phyloP scores from a whole-genome alignment of 2,329 filamentous ascomycete genomes.

The Colletotrichum plurivorum region DNA sequence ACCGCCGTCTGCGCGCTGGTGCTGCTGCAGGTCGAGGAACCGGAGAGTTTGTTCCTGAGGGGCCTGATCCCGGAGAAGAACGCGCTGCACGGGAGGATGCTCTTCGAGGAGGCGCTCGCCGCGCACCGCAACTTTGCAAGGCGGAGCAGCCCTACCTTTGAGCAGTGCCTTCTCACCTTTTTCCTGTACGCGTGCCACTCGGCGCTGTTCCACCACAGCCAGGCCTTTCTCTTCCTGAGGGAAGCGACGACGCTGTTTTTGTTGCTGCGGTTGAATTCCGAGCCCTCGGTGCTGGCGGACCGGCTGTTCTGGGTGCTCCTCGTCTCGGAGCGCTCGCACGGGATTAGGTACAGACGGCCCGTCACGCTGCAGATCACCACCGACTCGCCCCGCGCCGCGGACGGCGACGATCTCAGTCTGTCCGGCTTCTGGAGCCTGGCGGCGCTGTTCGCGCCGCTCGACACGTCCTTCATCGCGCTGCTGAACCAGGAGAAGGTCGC shows the following conservation, averaged over 20 bases:
- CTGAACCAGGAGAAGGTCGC: slow-evolving; percentile 55
- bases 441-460: slow-evolving; percentile 57
- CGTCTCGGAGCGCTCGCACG: slow-evolving; percentile 60
- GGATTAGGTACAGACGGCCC: slow-evolving; percentile 59
- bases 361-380: slow-evolving; percentile 59
- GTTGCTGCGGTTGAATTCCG: slow-evolving; percentile 49
- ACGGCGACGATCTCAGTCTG: slow-evolving; percentile 46
- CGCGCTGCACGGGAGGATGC: slow-evolving; percentile 52
- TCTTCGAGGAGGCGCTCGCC: slow-evolving; percentile 54
- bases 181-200: slow-evolving; percentile 62
- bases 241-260: slow-evolving; percentile 59
- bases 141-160: slow-evolving; percentile 53
- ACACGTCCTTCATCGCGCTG: slow-evolving; percentile 58
- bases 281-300: slow-evolving; percentile 48
- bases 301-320: slow-evolving; percentile 61
- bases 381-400: slow-evolving; percentile 51
- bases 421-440: slow-evolving; percentile 57
- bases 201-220: slow-evolving; percentile 57
- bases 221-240: slow-evolving; percentile 59
- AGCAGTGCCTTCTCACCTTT: slow-evolving; percentile 57
- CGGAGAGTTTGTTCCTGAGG: slow-evolving; percentile 48
- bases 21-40: slow-evolving; percentile 57
- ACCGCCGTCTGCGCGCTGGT: slow-evolving; percentile 58
- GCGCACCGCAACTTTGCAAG: slow-evolving; percentile 52
- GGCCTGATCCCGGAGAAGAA: slow-evolving; percentile 53